phyloP scores from a whole-genome alignment of 2,329 filamentous ascomycete genomes.

The Colletotrichum brevisporum region DNA sequence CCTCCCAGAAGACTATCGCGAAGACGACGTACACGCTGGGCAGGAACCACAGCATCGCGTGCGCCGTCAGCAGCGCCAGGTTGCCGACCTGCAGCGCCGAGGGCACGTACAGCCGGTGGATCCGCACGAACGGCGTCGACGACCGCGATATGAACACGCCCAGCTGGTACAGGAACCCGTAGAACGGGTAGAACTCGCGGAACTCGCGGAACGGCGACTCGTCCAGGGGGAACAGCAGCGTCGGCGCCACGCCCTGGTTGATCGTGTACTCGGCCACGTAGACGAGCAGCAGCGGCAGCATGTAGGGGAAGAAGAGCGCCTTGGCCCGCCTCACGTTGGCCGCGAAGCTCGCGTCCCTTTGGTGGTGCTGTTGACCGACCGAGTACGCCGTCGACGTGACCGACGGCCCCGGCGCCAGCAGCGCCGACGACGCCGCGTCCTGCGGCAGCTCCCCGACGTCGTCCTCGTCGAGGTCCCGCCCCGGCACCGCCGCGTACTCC shows the following conservation, averaged over 20 bases:
- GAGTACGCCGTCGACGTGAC: slow-evolving; percentile 58
- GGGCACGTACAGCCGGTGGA: slow-evolving; percentile 85
- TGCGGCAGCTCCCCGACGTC: slow-evolving; percentile 53
- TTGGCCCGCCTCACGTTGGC: slow-evolving; percentile 76
- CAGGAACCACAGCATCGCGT: slow-evolving; percentile 85
- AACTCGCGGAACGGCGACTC: slow-evolving; percentile 84
- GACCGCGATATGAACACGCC: slow-evolving; percentile 96
- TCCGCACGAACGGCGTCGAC: slow-evolving; percentile 87
- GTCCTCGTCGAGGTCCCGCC: slow-evolving; percentile 55
- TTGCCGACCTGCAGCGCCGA: slow-evolving; percentile 87
- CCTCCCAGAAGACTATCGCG: slow-evolving; percentile 91
- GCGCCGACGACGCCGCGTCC: slow-evolving; percentile 61
- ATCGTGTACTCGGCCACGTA: slow-evolving; percentile 98
- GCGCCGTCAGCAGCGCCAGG: slow-evolving; percentile 78
- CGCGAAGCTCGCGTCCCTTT: slow-evolving; percentile 51
- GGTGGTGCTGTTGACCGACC: slow-evolving; percentile 43
- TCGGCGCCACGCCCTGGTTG: slow-evolving; percentile 94
- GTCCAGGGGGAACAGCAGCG: slow-evolving; percentile 85
- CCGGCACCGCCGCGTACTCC: slow-evolving; percentile 68
- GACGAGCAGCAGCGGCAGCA: slow-evolving; percentile 92
- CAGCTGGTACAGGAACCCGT: slow-evolving; percentile 93
- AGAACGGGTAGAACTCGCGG: slow-evolving; percentile 93
- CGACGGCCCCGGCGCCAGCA: slow-evolving; percentile 61
- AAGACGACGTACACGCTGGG: slow-evolving; percentile 92
- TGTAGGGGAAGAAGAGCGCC: slow-evolving; percentile 82